Conservation (phyloP, 2,329 filamentous ascomycete species). For the Fusarium sp. region DNA sequence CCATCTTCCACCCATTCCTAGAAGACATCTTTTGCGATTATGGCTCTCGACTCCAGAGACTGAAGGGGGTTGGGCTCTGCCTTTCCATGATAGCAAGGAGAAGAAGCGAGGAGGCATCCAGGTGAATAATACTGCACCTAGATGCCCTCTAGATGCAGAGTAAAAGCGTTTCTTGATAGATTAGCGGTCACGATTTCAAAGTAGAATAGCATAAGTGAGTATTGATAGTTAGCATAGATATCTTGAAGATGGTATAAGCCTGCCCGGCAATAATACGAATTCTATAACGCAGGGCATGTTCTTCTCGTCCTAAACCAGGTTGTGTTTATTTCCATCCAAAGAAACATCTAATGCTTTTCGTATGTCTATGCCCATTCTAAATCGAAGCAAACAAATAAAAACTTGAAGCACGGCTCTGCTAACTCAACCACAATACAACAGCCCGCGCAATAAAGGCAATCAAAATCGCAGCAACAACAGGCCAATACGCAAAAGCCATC, state of each 20-base stretch:
- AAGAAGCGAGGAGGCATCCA: conserved; percentile 92
- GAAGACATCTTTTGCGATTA: conserved; percentile 83
- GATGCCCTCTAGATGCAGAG: conserved; percentile 82
- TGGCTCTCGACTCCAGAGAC: conserved; percentile 86
- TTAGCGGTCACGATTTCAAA: conserved; percentile 2
- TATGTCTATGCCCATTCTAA: not conserved
- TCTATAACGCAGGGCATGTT: too few species aligned
- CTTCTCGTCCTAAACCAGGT: too few species aligned
- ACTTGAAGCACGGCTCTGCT: not conserved
- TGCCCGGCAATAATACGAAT: too few species aligned
- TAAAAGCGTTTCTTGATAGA: conserved; percentile 56
- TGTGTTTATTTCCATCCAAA: not conserved
- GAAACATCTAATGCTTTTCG: too few species aligned
- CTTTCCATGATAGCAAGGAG: conserved; percentile 83
- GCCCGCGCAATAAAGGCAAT: conserved; percentile 15
- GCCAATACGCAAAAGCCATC: conserved; percentile 9
- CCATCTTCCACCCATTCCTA: conserved; percentile 73
- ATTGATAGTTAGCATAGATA: not conserved
- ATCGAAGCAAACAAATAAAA: too few species aligned
- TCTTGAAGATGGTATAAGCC: not conserved
- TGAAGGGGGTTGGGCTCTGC: conserved; percentile 88
- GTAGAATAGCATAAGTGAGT: conserved; percentile 1
- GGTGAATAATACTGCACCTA: conserved; percentile 82
- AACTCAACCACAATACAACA: not conserved
- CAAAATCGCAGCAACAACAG: conserved; percentile 11